These are phyloP conservation scores for Botrytis byssoidea DNA, from an alignment of 2,329 filamentous ascomycete genomes.

Conservation along the genomic window DNA sequence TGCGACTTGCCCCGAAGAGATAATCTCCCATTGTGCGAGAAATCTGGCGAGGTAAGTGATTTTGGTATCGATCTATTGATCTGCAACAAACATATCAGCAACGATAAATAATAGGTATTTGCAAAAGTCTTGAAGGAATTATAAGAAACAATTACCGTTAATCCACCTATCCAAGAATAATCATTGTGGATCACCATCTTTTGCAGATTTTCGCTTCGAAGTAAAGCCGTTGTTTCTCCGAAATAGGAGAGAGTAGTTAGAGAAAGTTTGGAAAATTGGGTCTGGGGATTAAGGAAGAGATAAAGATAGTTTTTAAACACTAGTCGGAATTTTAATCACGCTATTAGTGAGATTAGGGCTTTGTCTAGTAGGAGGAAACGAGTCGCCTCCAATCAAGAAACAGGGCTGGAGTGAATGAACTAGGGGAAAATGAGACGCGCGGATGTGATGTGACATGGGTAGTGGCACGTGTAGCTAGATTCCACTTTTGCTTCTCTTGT, in stretches of 20 bases:
- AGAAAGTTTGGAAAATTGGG: not conserved
- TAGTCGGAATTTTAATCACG: not conserved
- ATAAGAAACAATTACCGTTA: not conserved
- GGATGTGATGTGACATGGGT: not conserved
- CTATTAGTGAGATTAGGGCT: not conserved
- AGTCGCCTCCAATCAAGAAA: not conserved
- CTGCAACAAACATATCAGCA: not conserved
- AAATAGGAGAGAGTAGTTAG: not conserved
- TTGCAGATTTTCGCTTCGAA: slow-evolving; percentile 6
- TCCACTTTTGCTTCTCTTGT: not conserved
- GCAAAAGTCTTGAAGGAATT: not conserved
- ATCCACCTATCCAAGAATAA: not conserved
- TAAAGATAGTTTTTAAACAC: not conserved
- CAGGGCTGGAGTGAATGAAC: not conserved
- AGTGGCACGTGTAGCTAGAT: not conserved
- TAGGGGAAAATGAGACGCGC: too few species aligned
- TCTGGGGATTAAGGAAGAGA: not conserved
- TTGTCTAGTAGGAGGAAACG: not conserved
- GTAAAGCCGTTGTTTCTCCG: not conserved
- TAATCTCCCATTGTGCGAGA: not conserved
- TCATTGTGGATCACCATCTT: not conserved
- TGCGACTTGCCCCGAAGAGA: not conserved
- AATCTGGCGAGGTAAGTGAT: not conserved
- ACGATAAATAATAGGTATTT: not conserved
- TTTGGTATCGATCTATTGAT: not conserved